These are phyloP conservation scores for Boechera stricta DNA, from an alignment of 345 rosid genomes.

Conservation along the genomic window DNA sequence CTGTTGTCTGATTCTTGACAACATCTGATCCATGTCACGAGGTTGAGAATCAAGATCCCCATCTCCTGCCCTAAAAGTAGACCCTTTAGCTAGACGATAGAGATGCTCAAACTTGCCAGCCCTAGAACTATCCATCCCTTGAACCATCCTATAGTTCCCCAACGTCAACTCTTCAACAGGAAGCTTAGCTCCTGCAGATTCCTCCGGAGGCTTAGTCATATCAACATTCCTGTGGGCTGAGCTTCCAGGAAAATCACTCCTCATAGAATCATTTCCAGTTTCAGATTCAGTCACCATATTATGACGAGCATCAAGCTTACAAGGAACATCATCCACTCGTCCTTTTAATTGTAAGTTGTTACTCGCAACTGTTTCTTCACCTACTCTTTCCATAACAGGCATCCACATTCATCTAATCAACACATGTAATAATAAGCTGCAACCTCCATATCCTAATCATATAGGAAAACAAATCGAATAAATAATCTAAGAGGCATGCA, in stretches of 20 bases:
- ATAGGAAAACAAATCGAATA: slow-evolving; percentile 25
- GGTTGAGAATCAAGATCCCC: slow-evolving; percentile 48
- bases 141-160: slow-evolving; percentile 48
- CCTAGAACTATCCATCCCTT: slow-evolving; percentile 42
- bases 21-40: slow-evolving; percentile 46
- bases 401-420: slow-evolving; percentile 32
- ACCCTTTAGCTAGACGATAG: slow-evolving; percentile 40
- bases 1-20: slow-evolving; percentile 49
- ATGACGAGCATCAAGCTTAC: slow-evolving; percentile 46
- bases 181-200: slow-evolving; percentile 35
- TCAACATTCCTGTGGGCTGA: slow-evolving; percentile 41
- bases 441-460: slow-evolving; percentile 36
- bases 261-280: slow-evolving; percentile 29
- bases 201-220: slow-evolving; percentile 39
- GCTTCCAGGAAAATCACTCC: slow-evolving; percentile 48
- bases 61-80: slow-evolving; percentile 37
- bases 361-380: slow-evolving; percentile 51
- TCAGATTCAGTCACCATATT: slow-evolving; percentile 46
- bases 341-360: slow-evolving; percentile 41
- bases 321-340: slow-evolving; percentile 47
- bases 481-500: slow-evolving; percentile 11
- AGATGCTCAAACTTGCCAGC: slow-evolving; percentile 48
- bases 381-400: slow-evolving; percentile 53
- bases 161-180: slow-evolving; percentile 55
- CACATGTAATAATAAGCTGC: slow-evolving; percentile 24